Conservation (phyloP, 2,329 filamentous ascomycete genomes). For the Phyllosticta citrichinensis region DNA sequence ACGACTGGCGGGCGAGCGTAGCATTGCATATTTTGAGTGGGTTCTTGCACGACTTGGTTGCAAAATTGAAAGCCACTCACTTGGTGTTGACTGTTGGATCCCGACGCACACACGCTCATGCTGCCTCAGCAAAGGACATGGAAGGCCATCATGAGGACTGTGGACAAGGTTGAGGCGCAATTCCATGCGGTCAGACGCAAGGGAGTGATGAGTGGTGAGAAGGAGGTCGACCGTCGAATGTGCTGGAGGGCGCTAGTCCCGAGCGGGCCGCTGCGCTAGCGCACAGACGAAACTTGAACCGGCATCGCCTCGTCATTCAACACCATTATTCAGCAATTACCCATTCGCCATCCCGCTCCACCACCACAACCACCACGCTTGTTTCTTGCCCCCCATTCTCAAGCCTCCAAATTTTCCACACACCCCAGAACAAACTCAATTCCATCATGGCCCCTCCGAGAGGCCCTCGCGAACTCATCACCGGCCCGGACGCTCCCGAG, state of each 20-base stretch:
- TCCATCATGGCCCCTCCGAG: slow-evolving; percentile 22
- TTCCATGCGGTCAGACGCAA: background rate
- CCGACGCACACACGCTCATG: background rate
- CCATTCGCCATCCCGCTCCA: background rate
- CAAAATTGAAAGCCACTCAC: background rate
- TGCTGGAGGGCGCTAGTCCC: background rate
- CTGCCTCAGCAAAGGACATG: background rate
- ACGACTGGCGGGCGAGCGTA: background rate
- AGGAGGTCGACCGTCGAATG: background rate
- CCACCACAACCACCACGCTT: background rate
- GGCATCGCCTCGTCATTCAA: background rate
- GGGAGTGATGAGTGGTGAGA: background rate
- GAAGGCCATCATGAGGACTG: background rate
- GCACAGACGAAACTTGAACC: background rate
- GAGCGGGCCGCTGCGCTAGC: background rate
- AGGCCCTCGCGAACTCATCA: slow-evolving; percentile 54
- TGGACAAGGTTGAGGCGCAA: background rate
- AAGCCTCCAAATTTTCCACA: background rate
- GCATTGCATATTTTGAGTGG: background rate
- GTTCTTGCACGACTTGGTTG: background rate
- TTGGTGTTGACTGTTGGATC: background rate
- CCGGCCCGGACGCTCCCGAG: slow-evolving; percentile 68
- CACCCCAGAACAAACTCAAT: background rate
- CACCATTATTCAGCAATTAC: background rate
- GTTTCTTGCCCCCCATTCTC: background rate